Conservation (phyloP, 164 flowering plant genomes). For the Sedum album region DNA sequence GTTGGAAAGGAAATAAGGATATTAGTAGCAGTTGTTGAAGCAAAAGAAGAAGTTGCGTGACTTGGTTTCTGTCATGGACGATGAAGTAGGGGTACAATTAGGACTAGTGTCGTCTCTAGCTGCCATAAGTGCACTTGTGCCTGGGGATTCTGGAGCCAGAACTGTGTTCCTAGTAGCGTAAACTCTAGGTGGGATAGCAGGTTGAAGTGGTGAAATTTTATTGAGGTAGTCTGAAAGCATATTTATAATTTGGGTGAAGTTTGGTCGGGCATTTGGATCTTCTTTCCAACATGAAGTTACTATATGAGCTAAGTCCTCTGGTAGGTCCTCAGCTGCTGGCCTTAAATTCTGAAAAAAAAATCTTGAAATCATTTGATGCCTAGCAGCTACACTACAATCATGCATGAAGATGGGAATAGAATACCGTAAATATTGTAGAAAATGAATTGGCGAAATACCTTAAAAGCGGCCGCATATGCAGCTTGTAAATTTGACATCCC, state of each 20-base stretch:
- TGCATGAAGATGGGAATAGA: background rate
- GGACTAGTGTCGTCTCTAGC: slow-evolving; percentile 33
- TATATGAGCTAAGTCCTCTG: slow-evolving; percentile 66
- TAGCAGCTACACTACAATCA: background rate
- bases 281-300: slow-evolving; percentile 91
- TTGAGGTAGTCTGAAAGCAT: slow-evolving; percentile 72
- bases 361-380: slow-evolving; percentile 6
- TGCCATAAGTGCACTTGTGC: slow-evolving; percentile 79
- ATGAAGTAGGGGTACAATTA: background rate
- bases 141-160: slow-evolving; percentile 88
- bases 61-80: slow-evolving; percentile 25
- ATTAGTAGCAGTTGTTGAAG: slow-evolving; percentile 59
- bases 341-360: slow-evolving; percentile 55
- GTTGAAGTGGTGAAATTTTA: slow-evolving; percentile 47
- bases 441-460: slow-evolving; percentile 28
- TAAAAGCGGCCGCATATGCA: slow-evolving; percentile 97
- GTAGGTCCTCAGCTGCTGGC: slow-evolving; percentile 82
- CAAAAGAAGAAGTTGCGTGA: slow-evolving; percentile 61
- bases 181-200: slow-evolving; percentile 40
- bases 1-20: background rate
- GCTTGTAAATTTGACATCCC: slow-evolving; percentile 99
- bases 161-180: slow-evolving; percentile 49
- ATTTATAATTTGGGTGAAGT: slow-evolving; percentile 74
- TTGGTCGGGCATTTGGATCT: slow-evolving; percentile 77
- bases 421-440: background rate